Conservation (phyloP, 331 rosid species). For the Arachis monticola region DNA sequence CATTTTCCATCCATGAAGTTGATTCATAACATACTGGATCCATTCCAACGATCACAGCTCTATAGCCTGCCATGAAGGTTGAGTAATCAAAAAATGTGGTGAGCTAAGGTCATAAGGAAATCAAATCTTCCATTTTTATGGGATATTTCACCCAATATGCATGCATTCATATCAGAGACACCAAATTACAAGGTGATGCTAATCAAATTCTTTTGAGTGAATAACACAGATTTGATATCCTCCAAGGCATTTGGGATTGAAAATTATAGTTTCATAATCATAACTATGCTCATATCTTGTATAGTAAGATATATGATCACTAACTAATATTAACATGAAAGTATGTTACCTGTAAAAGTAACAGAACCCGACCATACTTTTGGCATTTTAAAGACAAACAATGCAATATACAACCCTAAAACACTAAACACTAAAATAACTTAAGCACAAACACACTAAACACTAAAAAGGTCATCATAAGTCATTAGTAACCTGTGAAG, state of each 20-base stretch:
- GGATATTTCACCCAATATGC: conserved; percentile 24
- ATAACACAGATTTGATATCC: conserved; percentile 4
- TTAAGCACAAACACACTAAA: too few species aligned
- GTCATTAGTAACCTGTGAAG: too few species aligned
- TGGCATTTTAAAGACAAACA: too few species aligned
- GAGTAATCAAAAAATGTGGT: conserved; percentile 31
- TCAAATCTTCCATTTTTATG: conserved; percentile 9
- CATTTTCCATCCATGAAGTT: conserved; percentile 91
- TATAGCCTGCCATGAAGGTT: conserved; percentile 66
- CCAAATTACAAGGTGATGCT: conserved; percentile 27
- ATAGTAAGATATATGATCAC: too few species aligned
- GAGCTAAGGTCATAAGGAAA: background rate
- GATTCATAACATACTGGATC: conserved; percentile 94
- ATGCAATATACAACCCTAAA: too few species aligned
- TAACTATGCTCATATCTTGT: background rate
- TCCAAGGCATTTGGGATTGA: conserved; percentile 23
- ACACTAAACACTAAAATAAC: too few species aligned
- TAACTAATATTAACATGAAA: too few species aligned
- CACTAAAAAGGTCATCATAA: too few species aligned
- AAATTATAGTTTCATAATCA: conserved; percentile 32
- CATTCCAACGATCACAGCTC: conserved; percentile 90
- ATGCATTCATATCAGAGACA: background rate
- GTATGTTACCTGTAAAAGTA: too few species aligned
- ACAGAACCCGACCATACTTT: too few species aligned
- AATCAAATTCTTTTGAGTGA: conserved; percentile 7